A percentile compares a stretch with the other conserved stretches of the same genome.
phyloP scores from a whole-genome alignment of 495 filamentous ascomycete species.

The Paragyromitra xinjiangensis region DNA sequence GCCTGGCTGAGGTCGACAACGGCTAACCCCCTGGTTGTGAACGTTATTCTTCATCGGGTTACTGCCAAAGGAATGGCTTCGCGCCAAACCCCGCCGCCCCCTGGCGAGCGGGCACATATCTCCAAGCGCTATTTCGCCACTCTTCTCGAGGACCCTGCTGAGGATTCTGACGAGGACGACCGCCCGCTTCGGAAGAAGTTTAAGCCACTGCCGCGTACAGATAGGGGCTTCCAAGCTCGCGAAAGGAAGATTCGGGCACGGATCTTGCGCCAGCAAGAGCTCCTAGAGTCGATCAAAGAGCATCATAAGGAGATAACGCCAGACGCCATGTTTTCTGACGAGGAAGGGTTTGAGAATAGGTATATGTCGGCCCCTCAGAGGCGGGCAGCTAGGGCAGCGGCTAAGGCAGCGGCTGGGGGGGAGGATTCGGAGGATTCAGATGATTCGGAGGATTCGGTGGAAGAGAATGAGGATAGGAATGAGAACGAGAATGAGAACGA shows the following conservation, averaged over 20 bases:
- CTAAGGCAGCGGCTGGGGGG: background rate
- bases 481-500: too few species aligned
- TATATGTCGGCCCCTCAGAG: too few species aligned
- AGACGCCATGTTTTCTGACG: too few species aligned
- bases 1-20: constrained; percentile 1
- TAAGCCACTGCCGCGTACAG: too few species aligned
- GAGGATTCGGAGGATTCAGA: background rate
- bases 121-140: background rate
- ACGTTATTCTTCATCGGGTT: background rate
- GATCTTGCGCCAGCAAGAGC: background rate
- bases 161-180: too few species aligned
- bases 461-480: too few species aligned
- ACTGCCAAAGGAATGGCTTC: background rate
- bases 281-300: background rate
- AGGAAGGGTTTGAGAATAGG: too few species aligned
- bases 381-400: background rate
- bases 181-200: too few species aligned
- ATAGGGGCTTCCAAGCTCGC: background rate
- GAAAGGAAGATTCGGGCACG: background rate
- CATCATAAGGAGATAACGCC: too few species aligned
- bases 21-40: background rate
- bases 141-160: too few species aligned
- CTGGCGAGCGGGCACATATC: background rate
- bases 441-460: background rate
- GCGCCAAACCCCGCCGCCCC: background rate